These are phyloP conservation scores for Trichoderma orchidacearum DNA, from an alignment of 495 filamentous ascomycete species.

Conservation along the genomic window DNA sequence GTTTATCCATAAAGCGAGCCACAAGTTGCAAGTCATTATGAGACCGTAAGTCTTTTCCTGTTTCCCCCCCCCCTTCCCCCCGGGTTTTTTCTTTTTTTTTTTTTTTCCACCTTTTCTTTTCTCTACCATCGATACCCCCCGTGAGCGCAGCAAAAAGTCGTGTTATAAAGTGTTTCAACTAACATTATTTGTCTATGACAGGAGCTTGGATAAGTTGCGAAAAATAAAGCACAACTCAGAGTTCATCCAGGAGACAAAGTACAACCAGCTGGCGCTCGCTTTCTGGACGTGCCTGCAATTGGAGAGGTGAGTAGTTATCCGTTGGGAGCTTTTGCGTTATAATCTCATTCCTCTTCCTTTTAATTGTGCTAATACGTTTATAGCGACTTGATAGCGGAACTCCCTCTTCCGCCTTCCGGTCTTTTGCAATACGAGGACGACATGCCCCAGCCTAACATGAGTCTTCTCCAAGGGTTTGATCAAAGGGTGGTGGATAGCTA, in stretches of 20 bases:
- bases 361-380: slow-evolving; percentile 4
- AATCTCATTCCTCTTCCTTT: not conserved
- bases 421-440: slow-evolving; percentile 59
- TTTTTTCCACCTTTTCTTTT: too few species aligned
- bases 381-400: slow-evolving; percentile 85
- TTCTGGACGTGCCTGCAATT: slow-evolving; percentile 93
- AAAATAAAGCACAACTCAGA: slow-evolving; percentile 16
- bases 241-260: slow-evolving; percentile 19
- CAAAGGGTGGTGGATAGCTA: slow-evolving; percentile 63
- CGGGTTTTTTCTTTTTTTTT: too few species aligned
- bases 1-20: slow-evolving; percentile 71
- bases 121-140: too few species aligned
- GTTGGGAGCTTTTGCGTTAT: not conserved
- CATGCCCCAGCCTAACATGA: slow-evolving; percentile 47
- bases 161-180: too few species aligned
- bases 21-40: slow-evolving; percentile 63
- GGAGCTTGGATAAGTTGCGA: slow-evolving; percentile 28
- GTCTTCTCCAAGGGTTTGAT: slow-evolving; percentile 25
- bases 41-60: slow-evolving; percentile 47
- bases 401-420: slow-evolving; percentile 67
- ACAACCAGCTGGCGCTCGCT: slow-evolving; percentile 56
- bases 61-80: too few species aligned
- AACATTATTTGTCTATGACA: slow-evolving; percentile 5
- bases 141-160: too few species aligned
- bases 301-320: slow-evolving; percentile 80